A percentile compares a stretch with the other conserved stretches of the same genome.
phyloP scores from a whole-genome alignment of 192 early-diverging fungal species.

The Chytriomyces hyalinus region DNA sequence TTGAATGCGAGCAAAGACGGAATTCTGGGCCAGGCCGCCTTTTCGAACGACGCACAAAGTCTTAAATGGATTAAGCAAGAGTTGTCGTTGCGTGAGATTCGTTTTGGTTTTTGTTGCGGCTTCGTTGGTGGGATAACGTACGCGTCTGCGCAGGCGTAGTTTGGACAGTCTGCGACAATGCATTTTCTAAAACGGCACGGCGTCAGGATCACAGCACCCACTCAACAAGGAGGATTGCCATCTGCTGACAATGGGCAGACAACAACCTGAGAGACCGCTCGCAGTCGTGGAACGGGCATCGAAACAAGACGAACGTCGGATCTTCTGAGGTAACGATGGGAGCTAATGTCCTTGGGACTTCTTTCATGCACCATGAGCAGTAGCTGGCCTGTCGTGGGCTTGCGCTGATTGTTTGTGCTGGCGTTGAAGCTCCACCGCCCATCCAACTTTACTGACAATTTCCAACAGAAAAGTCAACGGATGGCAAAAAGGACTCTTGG shows the following conservation, averaged over 20 bases:
- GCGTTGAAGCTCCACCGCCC: conserved; percentile 28
- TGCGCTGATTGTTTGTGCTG: background rate
- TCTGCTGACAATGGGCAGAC: background rate
- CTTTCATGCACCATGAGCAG: conserved; percentile 37
- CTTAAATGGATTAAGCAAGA: conserved; percentile 20
- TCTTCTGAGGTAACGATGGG: background rate
- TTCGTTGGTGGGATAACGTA: conserved; percentile 4
- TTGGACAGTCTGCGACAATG: background rate
- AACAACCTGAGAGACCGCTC: conserved; percentile 19
- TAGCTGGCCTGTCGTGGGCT: background rate
- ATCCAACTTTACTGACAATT: conserved; percentile 23
- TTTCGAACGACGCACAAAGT: conserved; percentile 12
- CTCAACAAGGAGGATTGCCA: background rate
- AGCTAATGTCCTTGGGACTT: background rate
- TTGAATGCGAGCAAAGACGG: background rate
- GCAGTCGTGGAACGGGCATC: conserved; percentile 31
- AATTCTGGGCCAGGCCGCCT: background rate
- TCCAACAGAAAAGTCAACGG: background rate
- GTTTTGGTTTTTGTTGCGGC: background rate
- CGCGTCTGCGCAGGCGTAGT: conserved; percentile 29
- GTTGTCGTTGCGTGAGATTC: conserved; percentile 13
- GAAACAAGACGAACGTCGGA: background rate
- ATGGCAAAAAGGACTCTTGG: background rate
- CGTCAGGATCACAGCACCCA: background rate
- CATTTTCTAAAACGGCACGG: conserved; percentile 22